phyloP scores from a whole-genome alignment of 2,329 filamentous ascomycete species.

The Alternaria sp. region DNA sequence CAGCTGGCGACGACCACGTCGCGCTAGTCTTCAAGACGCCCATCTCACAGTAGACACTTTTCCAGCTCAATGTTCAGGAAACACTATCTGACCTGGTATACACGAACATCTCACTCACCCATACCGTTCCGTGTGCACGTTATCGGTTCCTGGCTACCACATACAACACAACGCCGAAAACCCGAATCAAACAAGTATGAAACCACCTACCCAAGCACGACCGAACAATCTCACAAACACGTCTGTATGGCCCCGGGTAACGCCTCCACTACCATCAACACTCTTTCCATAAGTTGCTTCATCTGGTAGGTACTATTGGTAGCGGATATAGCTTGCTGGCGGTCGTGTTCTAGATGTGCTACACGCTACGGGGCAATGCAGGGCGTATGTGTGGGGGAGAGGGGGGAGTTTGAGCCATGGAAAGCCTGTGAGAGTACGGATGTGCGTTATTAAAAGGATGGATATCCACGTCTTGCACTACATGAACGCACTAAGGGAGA shows the following conservation, averaged over 20 bases:
- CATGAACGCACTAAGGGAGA: too few species aligned
- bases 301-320: not conserved
- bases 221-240: not conserved
- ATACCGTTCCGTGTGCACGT: not conserved
- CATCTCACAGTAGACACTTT: conserved; percentile 15
- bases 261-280: conserved; percentile 7
- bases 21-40: conserved; percentile 40
- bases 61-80: too few species aligned
- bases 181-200: not conserved
- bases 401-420: not conserved
- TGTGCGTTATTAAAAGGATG: too few species aligned
- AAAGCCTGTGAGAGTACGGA: not conserved
- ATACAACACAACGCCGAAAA: not conserved
- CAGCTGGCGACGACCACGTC: conserved; percentile 82
- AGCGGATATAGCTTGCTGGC: not conserved
- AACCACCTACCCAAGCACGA: not conserved
- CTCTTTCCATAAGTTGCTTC: conserved; percentile 2
- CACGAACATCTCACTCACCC: not conserved
- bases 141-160: not conserved
- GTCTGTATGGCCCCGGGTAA: conserved; percentile 7
- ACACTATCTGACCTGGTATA: too few species aligned
- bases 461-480: too few species aligned
- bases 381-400: not conserved
- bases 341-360: not conserved
- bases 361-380: not conserved